Base-by-base conservation (phyloP, 177 flowering plant species). In the Vitis hybrid region DNA sequence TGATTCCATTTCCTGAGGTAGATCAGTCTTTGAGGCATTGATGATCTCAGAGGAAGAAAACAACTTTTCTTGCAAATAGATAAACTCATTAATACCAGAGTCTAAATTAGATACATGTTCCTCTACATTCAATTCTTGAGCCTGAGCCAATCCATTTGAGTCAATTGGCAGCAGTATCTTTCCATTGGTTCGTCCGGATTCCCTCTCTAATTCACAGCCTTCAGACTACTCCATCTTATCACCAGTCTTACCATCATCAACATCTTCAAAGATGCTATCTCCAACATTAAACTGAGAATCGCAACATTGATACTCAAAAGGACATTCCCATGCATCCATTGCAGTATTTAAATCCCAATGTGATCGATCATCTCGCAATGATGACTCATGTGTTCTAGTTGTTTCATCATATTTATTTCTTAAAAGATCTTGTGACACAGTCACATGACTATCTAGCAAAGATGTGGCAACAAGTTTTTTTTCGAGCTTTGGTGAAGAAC, bases 301-400 rank as follows among this genome's bases (percentile, higher is more conserved):
- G 23, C 23, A 23, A 23, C 23, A 23, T 23, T 23, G 23, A 21
- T 21, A 21, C 23, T 21, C 23, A 56, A 32, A 57, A 30, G 88
- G 86, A 51, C 52, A 26, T 19, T 64, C 87, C 89, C 88, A 88
- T 30, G 77, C 82, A 48, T 86, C 88, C 87, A 86, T 83, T 34
- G 64, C 73, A 52, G 78, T 72, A 55, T 88, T 88, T 62, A 88
- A 72, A 78, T 88, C 91, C 89, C 91, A 88, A 59, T 82, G 81
- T 23, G 73, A 77, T 62, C 89, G 73, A 56, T 71, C 82, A 73
- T 81, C 89, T 49, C 77, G 77, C 5, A 68, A 73, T 52, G 79
- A 61, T 52, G 62, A 62, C 32, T 21, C 70, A 6, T 50, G 17
- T 60, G 62, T 68, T 49, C 52, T 60, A 10, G 11, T 26, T 14